Conservation (phyloP, 805 yeast species). For the Priceomyces haplophilus region DNA sequence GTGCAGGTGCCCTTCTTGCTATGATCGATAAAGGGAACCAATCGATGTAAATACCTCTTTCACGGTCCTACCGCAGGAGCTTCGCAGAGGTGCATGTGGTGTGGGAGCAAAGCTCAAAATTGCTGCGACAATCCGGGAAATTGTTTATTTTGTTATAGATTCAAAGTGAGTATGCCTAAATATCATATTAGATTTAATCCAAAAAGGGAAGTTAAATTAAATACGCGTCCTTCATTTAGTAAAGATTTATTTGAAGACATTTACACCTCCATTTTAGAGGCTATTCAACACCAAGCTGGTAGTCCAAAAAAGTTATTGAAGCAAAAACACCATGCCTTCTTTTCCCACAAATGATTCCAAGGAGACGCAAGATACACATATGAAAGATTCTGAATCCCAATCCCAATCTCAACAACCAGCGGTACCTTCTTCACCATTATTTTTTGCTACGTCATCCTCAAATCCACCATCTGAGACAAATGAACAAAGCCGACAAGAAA, state of each 20-base stretch:
- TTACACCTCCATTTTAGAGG: not conserved
- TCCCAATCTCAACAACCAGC: conserved; percentile 36
- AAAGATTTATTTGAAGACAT: not conserved
- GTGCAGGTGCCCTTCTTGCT: conserved; percentile 16
- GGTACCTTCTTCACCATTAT: conserved; percentile 58
- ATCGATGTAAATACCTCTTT: conserved; percentile 17
- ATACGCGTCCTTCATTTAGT: conserved; percentile 20
- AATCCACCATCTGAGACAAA: conserved; percentile 34
- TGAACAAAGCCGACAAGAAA: conserved; percentile 14
- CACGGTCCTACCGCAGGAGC: no score
- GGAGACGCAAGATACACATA: conserved; percentile 24
- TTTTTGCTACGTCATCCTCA: conserved; percentile 48
- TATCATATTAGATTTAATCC: conserved; percentile 14
- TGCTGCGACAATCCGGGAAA: conserved; percentile 16
- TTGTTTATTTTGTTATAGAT: no score
- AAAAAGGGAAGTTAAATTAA: conserved; percentile 23
- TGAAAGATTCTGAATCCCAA: conserved; percentile 32
- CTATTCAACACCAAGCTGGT: not conserved
- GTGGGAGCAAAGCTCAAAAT: conserved; percentile 14
- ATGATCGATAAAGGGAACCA: conserved; percentile 16
- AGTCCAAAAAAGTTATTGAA: not conserved
- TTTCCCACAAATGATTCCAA: conserved; percentile 37
- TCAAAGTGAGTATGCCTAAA: conserved; percentile 15
- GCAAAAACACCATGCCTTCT: conserved; percentile 22
- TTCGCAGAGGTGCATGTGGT: no score